phyloP scores from a whole-genome alignment of 768 basidiomycete genomes.

The Hygrophorus pudorinus region DNA sequence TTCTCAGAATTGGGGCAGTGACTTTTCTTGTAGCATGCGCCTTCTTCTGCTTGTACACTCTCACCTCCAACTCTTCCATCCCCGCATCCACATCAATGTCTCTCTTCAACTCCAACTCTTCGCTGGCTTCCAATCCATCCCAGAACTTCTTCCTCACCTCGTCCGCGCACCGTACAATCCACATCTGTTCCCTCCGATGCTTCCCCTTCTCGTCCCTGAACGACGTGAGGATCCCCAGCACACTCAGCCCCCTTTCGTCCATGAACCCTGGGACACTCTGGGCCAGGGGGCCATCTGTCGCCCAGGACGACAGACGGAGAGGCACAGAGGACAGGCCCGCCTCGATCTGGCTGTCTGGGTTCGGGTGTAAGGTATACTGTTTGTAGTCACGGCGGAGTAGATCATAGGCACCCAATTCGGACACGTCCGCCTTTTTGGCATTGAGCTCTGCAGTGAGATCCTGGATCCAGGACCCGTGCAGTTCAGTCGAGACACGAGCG shows the following conservation, averaged over 20 bases:
- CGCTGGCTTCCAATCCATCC: constrained; percentile 46
- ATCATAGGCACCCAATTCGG: constrained; percentile 59
- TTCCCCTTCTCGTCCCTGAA: constrained; percentile 48
- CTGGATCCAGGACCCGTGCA: constrained; percentile 34
- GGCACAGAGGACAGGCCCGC: constrained; percentile 84
- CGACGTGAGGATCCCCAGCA: constrained; percentile 75
- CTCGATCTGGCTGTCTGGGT: constrained; percentile 33
- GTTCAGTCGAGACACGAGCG: too few species aligned
- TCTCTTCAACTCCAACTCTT: constrained; percentile 43
- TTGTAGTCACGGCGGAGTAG: constrained; percentile 95
- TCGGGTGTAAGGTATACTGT: constrained; percentile 51
- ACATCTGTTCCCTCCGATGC: constrained; percentile 43
- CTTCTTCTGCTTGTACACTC: constrained; percentile 61
- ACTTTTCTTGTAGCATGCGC: constrained; percentile 52
- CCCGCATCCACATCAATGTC: constrained; percentile 28
- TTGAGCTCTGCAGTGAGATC: constrained; percentile 38
- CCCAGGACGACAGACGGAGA: constrained; percentile 50
- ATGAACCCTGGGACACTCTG: constrained; percentile 46
- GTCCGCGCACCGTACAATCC: constrained; percentile 8
- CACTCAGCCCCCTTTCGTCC: constrained; percentile 47
- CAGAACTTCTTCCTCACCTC: constrained; percentile 40
- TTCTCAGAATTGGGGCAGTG: constrained; percentile 56
- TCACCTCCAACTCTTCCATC: constrained; percentile 26
- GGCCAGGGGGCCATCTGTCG: constrained; percentile 31
- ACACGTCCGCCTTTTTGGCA: constrained; percentile 57